These are phyloP conservation scores for Cercospora sp. DNA, from an alignment of 2,329 filamentous ascomycete genomes.

Conservation along the genomic window DNA sequence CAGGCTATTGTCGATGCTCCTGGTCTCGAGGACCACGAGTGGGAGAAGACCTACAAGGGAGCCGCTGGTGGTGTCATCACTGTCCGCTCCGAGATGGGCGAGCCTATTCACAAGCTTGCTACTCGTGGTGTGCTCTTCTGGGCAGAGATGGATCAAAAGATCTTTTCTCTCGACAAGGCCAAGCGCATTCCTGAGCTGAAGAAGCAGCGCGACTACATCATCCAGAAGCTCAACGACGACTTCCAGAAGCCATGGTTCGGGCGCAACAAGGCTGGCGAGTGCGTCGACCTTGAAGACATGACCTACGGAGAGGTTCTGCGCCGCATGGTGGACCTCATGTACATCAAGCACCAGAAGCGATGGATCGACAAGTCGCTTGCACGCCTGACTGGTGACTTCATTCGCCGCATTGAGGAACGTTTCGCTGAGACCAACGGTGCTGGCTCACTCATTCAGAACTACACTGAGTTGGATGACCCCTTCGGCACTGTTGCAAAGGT, in stretches of 20 bases:
- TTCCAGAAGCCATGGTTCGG: conserved; percentile 98
- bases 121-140: conserved; percentile 95
- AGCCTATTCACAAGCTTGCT: conserved; percentile 98
- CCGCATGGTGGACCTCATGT: conserved; percentile 86
- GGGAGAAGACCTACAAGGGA: conserved; percentile 93
- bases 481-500: conserved; percentile 77
- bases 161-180: conserved; percentile 93
- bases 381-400: conserved; percentile 88
- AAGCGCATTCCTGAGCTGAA: conserved; percentile 85
- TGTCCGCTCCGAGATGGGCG: conserved; percentile 97
- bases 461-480: conserved; percentile 81
- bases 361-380: conserved; percentile 89
- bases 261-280: conserved; percentile 74
- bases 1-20: conserved; percentile 84
- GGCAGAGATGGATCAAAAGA: conserved; percentile 98
- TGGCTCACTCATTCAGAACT: conserved; percentile 83
- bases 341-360: conserved; percentile 82
- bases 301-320: conserved; percentile 86
- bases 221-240: conserved; percentile 92
- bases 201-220: conserved; percentile 87
- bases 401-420: conserved; percentile 93
- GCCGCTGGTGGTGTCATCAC: conserved; percentile 92
- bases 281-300: conserved; percentile 92
- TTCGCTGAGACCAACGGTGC: conserved; percentile 74
- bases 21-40: conserved; percentile 77